Evolutionary conservation across 176 grass and related monocot genomes (phyloP), one percentile per base, ranked within the genome.

Genomic region (Lolium rigidum): DNA sequence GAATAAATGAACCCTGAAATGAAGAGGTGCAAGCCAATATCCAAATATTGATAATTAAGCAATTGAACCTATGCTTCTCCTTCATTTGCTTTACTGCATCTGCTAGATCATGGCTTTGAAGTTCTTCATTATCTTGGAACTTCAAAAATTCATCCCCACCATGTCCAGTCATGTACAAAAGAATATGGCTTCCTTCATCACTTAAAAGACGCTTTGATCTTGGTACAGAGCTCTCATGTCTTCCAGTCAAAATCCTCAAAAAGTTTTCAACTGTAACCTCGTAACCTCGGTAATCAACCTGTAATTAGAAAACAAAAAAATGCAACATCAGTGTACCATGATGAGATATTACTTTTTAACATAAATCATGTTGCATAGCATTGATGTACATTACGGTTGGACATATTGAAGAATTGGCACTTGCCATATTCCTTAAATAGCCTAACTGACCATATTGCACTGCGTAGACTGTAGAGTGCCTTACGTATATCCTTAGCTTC

Each of bases 151-250:
- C 94, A 87, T 99, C 92, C 11, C 97, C 94, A 17, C 97, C 97
- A 88, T 99, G 97, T 15, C 97, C 97, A n/a, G 97, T 99, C 97
- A 99, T 96, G 87, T 99, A 99, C 39, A 99, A 79, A 68, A 99
- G 92, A 89, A 97, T 92, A 80, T 99, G 97, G 87, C 97, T 96
- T 82, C 97, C 97, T 88, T 99, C 94, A 84, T 99, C 97, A 85
- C 97, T 99, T 81, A 96, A 86, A 43, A 99, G 90, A 62, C 92
- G 88, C 86, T 99, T 96, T 76, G 97, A 96, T 92, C 97, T 89
- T 63, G 97, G 97, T 10, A 99, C 90, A 79, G 90, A 80, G 51
- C 69, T 90, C 76, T 93, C 94, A 55, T 96, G 94, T 77, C 94
- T 96, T 5, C 97, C 97, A 35, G 92, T 96, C 74, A 99, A 78